Conservation (phyloP, 768 basidiomycete species). For the Phaeolepiota aurea region DNA sequence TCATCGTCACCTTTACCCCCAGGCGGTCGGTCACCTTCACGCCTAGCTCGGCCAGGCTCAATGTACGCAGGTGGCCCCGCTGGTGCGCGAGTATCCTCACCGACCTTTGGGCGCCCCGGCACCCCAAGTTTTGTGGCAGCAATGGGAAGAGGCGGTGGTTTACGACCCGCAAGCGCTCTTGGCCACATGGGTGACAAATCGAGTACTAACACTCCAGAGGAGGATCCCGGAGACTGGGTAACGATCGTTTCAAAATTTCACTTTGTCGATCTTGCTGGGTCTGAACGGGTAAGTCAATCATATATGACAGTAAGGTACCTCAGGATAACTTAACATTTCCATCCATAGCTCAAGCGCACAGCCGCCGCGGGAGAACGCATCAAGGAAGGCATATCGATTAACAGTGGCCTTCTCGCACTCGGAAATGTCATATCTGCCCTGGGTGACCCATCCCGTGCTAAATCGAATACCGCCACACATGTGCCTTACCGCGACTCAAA, state of each 20-base stretch:
- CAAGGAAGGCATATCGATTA: constrained; percentile 99
- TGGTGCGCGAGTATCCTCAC: constrained; percentile 59
- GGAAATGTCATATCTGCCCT: constrained; percentile 98
- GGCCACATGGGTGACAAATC: constrained; percentile 54
- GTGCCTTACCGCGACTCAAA: constrained; percentile 98
- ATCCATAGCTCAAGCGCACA: constrained; percentile 81
- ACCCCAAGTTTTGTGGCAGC: constrained; percentile 76
- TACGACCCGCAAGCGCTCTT: constrained; percentile 77
- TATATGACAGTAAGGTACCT: too few species aligned
- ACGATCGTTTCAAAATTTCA: constrained; percentile 95
- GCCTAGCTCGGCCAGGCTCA: constrained; percentile 78
- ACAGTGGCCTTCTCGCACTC: constrained; percentile 90
- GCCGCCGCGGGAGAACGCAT: constrained; percentile 93
- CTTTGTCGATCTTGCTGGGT: constrained; percentile 96
- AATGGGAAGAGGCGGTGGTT: constrained; percentile 56
- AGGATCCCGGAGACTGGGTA: constrained; percentile 75
- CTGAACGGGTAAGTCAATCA: constrained; percentile 71
- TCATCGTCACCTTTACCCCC: constrained; percentile 74
- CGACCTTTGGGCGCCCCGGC: constrained; percentile 67
- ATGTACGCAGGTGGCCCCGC: constrained; percentile 42
- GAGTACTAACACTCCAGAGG: constrained; percentile 23
- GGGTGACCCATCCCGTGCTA: constrained; percentile 84
- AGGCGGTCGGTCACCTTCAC: constrained; percentile 65
- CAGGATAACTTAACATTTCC: too few species aligned
- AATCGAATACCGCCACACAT: constrained; percentile 78